Conservation (phyloP, 139 green algal genomes). For the Coelastrella sp. region DNA sequence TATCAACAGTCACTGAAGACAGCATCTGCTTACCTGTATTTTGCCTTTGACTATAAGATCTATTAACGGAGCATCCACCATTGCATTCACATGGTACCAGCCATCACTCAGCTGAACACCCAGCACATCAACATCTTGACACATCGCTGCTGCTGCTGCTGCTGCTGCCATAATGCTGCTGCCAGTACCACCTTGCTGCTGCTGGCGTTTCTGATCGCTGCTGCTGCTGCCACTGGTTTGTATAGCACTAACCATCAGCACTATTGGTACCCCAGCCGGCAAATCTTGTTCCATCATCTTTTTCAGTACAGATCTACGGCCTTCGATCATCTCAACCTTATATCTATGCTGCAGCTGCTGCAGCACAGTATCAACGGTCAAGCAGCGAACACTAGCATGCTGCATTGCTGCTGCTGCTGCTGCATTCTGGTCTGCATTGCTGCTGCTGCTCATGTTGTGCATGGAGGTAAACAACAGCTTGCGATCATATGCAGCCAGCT, state of each 20-base stretch:
- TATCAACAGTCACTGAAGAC: too few species aligned
- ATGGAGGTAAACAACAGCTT: too few species aligned
- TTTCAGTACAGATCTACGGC: conserved; percentile 66
- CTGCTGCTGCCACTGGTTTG: conserved; percentile 20
- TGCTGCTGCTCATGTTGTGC: too few species aligned
- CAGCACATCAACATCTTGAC: conserved; percentile 4
- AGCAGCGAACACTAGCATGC: background rate
- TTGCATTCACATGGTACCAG: conserved; percentile 73
- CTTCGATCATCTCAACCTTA: conserved; percentile 38
- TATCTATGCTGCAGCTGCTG: conserved; percentile 58
- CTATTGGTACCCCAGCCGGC: conserved; percentile 52
- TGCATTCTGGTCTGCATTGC: background rate
- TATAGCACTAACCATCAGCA: conserved; percentile 62
- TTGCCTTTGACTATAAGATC: conserved; percentile 42
- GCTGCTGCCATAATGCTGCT: background rate
- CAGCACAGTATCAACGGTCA: conserved; percentile 49
- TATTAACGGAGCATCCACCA: conserved; percentile 61
- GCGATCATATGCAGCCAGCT: conserved; percentile 70
- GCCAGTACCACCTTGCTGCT: background rate
- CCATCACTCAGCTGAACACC: conserved; percentile 77
- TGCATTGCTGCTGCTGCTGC: background rate
- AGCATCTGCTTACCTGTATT: too few species aligned
- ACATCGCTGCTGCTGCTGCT: too few species aligned
- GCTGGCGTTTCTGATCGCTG: background rate
- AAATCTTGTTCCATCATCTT: conserved; percentile 74